Conservation (phyloP, 768 basidiomycete species). For the Podaxis sp. region DNA sequence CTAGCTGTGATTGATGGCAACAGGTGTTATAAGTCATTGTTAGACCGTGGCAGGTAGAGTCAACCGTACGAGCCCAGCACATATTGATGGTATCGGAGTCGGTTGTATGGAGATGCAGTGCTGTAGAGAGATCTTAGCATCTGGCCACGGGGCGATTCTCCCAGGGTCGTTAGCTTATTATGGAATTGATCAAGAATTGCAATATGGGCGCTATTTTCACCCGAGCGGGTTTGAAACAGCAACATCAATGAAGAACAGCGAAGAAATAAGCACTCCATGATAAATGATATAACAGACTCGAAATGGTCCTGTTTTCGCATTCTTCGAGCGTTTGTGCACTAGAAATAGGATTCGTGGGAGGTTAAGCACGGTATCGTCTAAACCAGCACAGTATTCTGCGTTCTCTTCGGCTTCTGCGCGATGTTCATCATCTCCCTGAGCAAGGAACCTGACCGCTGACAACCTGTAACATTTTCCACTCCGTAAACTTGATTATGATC, state of each 20-base stretch:
- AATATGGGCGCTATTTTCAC: background rate
- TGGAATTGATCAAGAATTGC: background rate
- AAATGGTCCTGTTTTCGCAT: no score
- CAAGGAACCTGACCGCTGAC: background rate
- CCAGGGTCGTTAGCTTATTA: background rate
- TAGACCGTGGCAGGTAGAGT: background rate
- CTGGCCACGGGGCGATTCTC: background rate
- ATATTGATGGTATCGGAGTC: background rate
- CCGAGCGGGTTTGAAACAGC: background rate
- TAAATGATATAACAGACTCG: no score
- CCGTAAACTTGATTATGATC: background rate
- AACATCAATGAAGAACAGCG: background rate
- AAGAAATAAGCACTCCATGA: background rate
- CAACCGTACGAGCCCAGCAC: background rate
- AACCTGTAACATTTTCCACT: background rate
- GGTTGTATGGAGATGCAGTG: background rate
- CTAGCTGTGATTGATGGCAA: background rate
- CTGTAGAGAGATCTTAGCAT: background rate
- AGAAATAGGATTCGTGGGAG: background rate
- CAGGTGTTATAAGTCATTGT: no score
- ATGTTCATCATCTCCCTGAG: background rate
- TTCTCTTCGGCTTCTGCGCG: background rate
- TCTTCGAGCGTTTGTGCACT: background rate
- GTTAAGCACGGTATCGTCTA: background rate
- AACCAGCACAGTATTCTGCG: background rate